phyloP scores from a whole-genome alignment of 2,329 filamentous ascomycete genomes.

The Monosporascus sp. region DNA sequence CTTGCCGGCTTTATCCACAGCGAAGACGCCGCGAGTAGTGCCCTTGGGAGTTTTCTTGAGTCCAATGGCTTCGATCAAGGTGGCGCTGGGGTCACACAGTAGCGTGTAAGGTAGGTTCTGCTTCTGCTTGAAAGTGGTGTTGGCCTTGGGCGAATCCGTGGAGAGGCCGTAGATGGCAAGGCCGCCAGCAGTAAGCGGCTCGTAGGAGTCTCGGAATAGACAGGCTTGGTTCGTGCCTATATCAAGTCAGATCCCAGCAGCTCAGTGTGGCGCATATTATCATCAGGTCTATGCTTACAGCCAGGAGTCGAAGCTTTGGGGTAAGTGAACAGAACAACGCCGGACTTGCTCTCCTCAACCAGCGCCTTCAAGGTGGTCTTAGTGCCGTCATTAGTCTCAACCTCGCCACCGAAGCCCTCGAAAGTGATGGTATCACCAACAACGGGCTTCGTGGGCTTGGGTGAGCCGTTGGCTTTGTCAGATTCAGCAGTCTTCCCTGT shows the following conservation, averaged over 20 bases:
- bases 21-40: conserved; percentile 82
- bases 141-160: conserved; percentile 81
- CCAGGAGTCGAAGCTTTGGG: conserved; percentile 91
- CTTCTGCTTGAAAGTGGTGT: conserved; percentile 88
- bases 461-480: conserved; percentile 26
- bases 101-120: conserved; percentile 85
- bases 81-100: conserved; percentile 72
- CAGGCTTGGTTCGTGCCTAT: conserved; percentile 89
- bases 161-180: conserved; percentile 88
- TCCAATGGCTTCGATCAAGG: conserved; percentile 81
- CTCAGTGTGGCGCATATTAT: not conserved
- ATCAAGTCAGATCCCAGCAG: conserved; percentile 12
- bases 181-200: conserved; percentile 68
- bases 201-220: conserved; percentile 83
- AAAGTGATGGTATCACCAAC: conserved; percentile 53
- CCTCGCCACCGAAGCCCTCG: conserved; percentile 60
- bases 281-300: conserved; percentile 58
- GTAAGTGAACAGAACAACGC: conserved; percentile 91
- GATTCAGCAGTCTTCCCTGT: conserved; percentile 21
- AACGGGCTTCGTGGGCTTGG: conserved; percentile 37
- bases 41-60: conserved; percentile 79
- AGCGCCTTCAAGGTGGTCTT: conserved; percentile 77
- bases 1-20: conserved; percentile 76
- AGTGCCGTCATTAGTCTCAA: conserved; percentile 79
- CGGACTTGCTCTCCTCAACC: conserved; percentile 74